Evolutionary conservation across 1,284 basidiomycete species (phyloP), one percentile per base, ranked within the genome.

Genomic region (Cryptococcus deneoformans): DNA sequence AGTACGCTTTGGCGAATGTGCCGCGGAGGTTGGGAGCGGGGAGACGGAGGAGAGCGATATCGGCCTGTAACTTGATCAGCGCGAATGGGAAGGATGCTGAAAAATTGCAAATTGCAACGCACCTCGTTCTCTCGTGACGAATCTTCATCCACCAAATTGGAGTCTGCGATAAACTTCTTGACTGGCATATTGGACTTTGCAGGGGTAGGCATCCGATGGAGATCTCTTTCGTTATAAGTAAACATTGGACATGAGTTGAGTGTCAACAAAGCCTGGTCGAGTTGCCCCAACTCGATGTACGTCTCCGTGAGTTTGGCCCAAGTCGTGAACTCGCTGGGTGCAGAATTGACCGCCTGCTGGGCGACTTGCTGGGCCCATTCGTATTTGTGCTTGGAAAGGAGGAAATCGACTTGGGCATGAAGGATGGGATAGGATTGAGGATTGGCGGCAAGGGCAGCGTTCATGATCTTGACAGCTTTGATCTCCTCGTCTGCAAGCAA

Each of bases 191-290:
- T 92, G 11, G 92, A 85, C 54, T 87, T 85, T 0, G 88, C 82
- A 1, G 94, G 87, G 1, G 88, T 83, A 6, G 97, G 86, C 78
- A 86, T 87, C 6, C 93, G 85, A 75, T 99, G 96, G 9, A 89
- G 82, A 76, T 99, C 96, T 14, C 94, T 87, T 55, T 96, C 95
- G 73, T 97, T 97, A 80, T 91, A 99, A 1, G 95, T 98, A 79
- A 99, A 99, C 95, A 99, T 99, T 0, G 95, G 95, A 79, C 96
- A 99, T 42, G 95, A 98, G 74, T 99, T 99, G 59, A 99, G 85
- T 1, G 95, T 98, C 43, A 98, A 82, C 11, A 99, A 81, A 0
- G 95, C 70, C 56, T 87, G 87, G 70, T 96, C 90, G 75, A 85
- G 98, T 73, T 93, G 86, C 11, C 86, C 87, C 50, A 92, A 79